Base-by-base conservation (phyloP, 768 basidiomycete genomes). In the Mrakia hoshinonis region DNA sequence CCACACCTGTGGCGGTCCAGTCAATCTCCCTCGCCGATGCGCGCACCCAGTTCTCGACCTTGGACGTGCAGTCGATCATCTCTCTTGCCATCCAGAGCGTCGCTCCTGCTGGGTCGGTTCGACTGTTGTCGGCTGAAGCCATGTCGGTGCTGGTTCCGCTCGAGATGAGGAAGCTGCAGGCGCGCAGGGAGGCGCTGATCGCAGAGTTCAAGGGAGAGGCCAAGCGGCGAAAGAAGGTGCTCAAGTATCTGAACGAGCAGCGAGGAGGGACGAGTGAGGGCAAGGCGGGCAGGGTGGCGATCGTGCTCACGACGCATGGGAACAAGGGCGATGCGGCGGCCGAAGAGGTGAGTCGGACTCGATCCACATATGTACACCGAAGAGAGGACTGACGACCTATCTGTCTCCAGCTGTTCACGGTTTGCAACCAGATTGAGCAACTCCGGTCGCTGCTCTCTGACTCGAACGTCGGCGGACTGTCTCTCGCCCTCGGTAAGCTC, bases 221-320 rank as follows among this genome's bases (percentile, higher is more conserved):
- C 22, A 61, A 36, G 34, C 34, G 58, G 22, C 31, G 58, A 9
- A 61, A 61, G 58, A 61, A 36, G 58, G 36, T 61, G 18, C 58
- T 36, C 18, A 34, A 36, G 15, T 61, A 61, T 20, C 58, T 61
- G 3, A 61, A 61, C 34, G 58, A 61, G 58, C 58, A 61, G 58
- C 34, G n/a, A n/a, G 58, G 58, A 36, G 58, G 58, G 5, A 61
- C 58, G 58, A 61, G 58, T 6, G 58, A 61, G n/a, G 58, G 58
- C 15, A 61, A 61, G 58, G 58, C 58, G 15, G 58, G 58, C 1
- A 61, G 58, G 34, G 20, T 61, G 20, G 58, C 58, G 36, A 61
- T 20, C 10, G 58, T 36, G 36, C n/a, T 61, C 11, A 36, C 34
- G 36, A 20, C 9, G 13, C 34, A 36, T 6, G 26, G 29, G n/a